Evolutionary conservation across 164 flowering plant species (phyloP), one percentile per base, ranked within the genome.

Genomic region (Taxillus chinensis): DNA sequence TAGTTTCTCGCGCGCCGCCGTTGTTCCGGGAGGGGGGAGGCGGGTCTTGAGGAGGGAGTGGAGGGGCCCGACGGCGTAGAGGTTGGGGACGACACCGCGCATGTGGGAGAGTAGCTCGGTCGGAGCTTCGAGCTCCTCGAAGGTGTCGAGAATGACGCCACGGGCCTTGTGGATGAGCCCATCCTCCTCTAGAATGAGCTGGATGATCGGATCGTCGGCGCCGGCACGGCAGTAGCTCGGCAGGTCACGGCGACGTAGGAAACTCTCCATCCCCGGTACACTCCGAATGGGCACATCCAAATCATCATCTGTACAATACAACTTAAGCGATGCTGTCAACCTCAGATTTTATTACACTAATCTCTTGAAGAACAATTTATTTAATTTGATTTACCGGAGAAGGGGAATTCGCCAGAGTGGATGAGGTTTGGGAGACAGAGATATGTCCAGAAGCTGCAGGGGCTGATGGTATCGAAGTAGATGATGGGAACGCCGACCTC

Each of bases 61-160:
- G 51, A 48, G 10, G 12, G 51, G 51, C 13, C 51, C 51, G 10
- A 48, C 51, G 51, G 51, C 13, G 51, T 48, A 48, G 51, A 48
- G 13, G 51, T 48, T 68, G 45, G 49, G 14, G 27, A 58, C 50
- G 3, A 59, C 9, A 14, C 13, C 51, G 0, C 61, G 72, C 2
- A 68, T 8, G 5, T 58, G 57, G 45, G 45, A 13, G n/a, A 67
- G 40, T 3, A 48, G 13, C 27, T 27, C 27, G 51, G 51, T 11
- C 13, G 51, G 51, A 4, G 13, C 51, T 48, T 48, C 51, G 13
- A 48, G 51, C 13, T 48, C 51, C 11, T 66, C 73, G 39, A 69
- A 69, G 2, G 70, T 62, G 65, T 73, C 66, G 55, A 73, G 62
- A 13, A 73, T 69, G n/a, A 69, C 27, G 3, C 65, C 60, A 5